Conservation (phyloP, 495 filamentous ascomycete genomes). For the Aspergillus sclerotiicarbonarius region DNA sequence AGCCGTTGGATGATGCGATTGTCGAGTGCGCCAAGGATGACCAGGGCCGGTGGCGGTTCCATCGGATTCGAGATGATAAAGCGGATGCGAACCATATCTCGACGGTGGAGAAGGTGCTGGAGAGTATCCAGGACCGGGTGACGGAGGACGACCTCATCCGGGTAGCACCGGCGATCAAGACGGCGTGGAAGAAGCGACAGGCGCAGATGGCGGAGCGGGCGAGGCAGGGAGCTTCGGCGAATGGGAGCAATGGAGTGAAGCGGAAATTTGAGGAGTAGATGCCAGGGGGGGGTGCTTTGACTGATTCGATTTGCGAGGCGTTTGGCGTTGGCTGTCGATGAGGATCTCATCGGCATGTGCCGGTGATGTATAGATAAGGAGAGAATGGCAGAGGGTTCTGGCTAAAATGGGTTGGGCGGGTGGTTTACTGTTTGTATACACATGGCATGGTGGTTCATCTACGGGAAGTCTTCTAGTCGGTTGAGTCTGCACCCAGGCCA, state of each 20-base stretch:
- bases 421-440: background rate
- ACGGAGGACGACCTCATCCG: slow-evolving; percentile 63
- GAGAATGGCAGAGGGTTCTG: background rate
- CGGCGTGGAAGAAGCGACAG: slow-evolving; percentile 67
- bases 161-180: slow-evolving; percentile 62
- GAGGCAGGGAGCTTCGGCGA: slow-evolving; percentile 21
- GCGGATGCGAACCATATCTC: slow-evolving; percentile 81
- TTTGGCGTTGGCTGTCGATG: slow-evolving; percentile 10
- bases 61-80: slow-evolving; percentile 89
- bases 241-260: slow-evolving; percentile 41
- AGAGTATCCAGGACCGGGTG: slow-evolving; percentile 76
- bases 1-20: slow-evolving; percentile 77
- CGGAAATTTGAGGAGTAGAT: slow-evolving; percentile 48
- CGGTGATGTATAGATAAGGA: background rate
- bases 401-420: background rate
- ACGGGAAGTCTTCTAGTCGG: background rate
- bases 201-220: slow-evolving; percentile 30
- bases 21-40: slow-evolving; percentile 84
- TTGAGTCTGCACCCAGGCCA: too few relatives aligned
- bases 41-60: slow-evolving; percentile 73
- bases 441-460: too few relatives aligned
- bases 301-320: slow-evolving; percentile 21
- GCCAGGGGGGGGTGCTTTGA: background rate
- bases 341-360: background rate
- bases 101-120: slow-evolving; percentile 75